A percentile compares a stretch with the other conserved stretches of the same genome.
These are phyloP conservation scores for Phyllosticta citriasiana DNA, from an alignment of 2,329 filamentous ascomycete genomes.

Conservation along the genomic window DNA sequence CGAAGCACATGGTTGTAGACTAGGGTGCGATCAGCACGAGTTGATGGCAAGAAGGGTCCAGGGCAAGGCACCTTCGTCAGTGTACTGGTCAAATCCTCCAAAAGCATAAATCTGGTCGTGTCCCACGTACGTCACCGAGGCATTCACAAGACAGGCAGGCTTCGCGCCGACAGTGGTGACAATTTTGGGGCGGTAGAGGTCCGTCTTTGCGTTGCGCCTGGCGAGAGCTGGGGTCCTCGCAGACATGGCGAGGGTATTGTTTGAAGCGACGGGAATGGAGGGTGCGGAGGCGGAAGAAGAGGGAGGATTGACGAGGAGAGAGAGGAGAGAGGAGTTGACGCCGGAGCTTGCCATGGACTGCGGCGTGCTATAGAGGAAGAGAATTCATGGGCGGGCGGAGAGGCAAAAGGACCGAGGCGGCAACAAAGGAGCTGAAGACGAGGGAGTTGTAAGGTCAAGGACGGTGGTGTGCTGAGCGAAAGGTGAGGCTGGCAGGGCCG, in stretches of 20 bases:
- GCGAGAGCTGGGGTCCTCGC: constrained; percentile 53
- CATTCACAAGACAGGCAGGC: constrained; percentile 92
- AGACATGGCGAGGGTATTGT: constrained; percentile 84
- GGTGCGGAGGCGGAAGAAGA: constrained; percentile 5
- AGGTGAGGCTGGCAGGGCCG: constrained; percentile 4
- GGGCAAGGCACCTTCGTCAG: constrained; percentile 60
- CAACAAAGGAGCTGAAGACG: background rate
- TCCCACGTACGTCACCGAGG: constrained; percentile 96
- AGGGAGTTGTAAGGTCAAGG: background rate
- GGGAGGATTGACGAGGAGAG: constrained; percentile 1
- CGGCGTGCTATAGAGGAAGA: background rate
- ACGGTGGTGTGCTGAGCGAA: background rate
- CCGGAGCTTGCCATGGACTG: constrained; percentile 2
- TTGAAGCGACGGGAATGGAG: constrained; percentile 24
- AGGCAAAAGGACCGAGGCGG: background rate
- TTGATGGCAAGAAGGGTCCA: background rate
- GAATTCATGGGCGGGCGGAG: background rate
- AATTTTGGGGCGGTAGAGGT: constrained; percentile 77
- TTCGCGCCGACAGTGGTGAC: constrained; percentile 52
- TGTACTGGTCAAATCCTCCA: constrained; percentile 97
- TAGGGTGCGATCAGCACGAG: constrained; percentile 18
- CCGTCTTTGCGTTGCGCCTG: constrained; percentile 42
- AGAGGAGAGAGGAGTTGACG: constrained; percentile 6
- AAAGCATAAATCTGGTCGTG: constrained; percentile 98
- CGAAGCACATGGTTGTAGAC: constrained; percentile 95